These are phyloP conservation scores for Suillus lakei DNA, from an alignment of 768 basidiomycete genomes.

Conservation along the genomic window DNA sequence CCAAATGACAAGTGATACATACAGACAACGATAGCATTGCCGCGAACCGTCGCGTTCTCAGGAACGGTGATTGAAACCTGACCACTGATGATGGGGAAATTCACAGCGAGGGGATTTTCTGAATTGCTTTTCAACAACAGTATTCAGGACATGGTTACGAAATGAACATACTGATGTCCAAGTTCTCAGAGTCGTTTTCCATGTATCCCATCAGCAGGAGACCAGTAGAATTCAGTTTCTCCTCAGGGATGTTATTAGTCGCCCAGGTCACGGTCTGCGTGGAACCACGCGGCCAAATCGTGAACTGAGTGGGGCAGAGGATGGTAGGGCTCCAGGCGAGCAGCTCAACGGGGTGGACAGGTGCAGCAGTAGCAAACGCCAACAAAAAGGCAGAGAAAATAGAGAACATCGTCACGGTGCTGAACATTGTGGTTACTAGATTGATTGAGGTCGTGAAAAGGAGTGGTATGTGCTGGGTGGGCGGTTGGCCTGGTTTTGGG, in stretches of 20 bases:
- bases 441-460: constrained; percentile 18
- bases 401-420: constrained; percentile 16
- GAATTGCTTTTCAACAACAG: constrained; percentile 14
- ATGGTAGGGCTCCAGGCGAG: constrained; percentile 48
- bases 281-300: constrained; percentile 43
- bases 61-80: constrained; percentile 58
- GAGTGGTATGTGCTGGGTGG: constrained; percentile 21
- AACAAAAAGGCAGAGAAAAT: constrained; percentile 38
- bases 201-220: constrained; percentile 50
- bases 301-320: constrained; percentile 38
- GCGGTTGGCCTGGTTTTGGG: constrained; percentile 2
- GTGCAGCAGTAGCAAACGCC: constrained; percentile 31
- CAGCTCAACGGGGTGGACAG: constrained; percentile 32
- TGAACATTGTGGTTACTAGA: constrained; percentile 25
- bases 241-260: constrained; percentile 40
- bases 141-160: background rate
- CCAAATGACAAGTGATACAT: constrained; percentile 34
- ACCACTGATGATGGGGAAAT: constrained; percentile 58
- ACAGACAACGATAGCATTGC: constrained; percentile 68
- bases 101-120: constrained; percentile 63
- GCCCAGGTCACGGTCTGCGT: constrained; percentile 49
- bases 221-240: constrained; percentile 41
- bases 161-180: constrained; percentile 49
- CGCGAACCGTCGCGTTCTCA: constrained; percentile 37
- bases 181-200: constrained; percentile 46